phyloP scores from a whole-genome alignment of 306 rosid species.

The Canavalia ensiformis region DNA sequence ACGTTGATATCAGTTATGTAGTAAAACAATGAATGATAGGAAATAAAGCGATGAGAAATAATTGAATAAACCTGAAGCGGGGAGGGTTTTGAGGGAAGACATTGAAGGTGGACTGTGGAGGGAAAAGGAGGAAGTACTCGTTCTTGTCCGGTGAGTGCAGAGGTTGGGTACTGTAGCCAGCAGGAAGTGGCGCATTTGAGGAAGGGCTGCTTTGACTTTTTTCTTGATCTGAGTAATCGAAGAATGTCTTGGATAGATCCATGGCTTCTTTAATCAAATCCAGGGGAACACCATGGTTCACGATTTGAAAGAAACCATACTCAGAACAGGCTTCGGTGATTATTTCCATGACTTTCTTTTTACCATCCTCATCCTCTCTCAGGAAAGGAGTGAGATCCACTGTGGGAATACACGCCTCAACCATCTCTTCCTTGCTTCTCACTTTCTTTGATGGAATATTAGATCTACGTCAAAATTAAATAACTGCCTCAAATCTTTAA shows the following conservation, averaged over 20 bases:
- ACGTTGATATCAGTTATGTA: no score
- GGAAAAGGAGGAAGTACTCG: constrained; percentile 52
- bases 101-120: constrained; percentile 56
- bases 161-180: constrained; percentile 56
- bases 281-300: constrained; percentile 57
- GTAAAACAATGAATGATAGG: background rate
- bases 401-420: constrained; percentile 48
- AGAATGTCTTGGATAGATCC: constrained; percentile 52
- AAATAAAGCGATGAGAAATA: background rate
- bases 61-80: constrained; percentile 39
- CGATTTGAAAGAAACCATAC: constrained; percentile 66
- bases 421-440: constrained; percentile 32
- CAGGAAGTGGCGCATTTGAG: constrained; percentile 53
- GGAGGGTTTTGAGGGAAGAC: constrained; percentile 62
- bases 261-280: constrained; percentile 51
- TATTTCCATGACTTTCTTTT: constrained; percentile 39
- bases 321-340: constrained; percentile 58
- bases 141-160: constrained; percentile 50
- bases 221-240: constrained; percentile 54
- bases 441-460: no score
- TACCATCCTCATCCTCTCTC: constrained; percentile 36
- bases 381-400: constrained; percentile 58
- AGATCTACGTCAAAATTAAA: no score
- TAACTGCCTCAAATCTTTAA: no score
- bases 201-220: constrained; percentile 52